A percentile compares a stretch with the other conserved stretches of the same genome.
phyloP scores from a whole-genome alignment of 192 early-diverging fungal genomes.

The Endogone sp. region DNA sequence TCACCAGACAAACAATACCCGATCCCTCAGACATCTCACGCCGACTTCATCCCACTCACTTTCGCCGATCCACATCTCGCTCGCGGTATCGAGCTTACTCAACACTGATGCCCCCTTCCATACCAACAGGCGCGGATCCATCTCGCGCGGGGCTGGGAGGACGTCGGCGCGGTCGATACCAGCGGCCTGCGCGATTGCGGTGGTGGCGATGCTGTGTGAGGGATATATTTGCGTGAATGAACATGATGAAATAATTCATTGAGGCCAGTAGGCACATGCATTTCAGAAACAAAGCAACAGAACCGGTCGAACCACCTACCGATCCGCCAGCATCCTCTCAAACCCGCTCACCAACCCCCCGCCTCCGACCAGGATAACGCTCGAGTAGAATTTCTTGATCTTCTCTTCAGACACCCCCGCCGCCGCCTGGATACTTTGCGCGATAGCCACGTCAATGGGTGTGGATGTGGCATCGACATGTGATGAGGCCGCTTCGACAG shows the following conservation, averaged over 20 bases:
- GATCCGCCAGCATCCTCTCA: conserved; percentile 55
- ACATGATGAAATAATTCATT: conserved; percentile 22
- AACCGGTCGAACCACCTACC: conserved; percentile 22
- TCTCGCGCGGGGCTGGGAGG: conserved; percentile 73
- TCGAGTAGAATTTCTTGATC: conserved; percentile 66
- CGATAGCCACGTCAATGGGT: conserved; percentile 66
- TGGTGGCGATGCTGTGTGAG: conserved; percentile 13
- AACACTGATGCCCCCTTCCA: conserved; percentile 89
- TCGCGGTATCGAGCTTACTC: conserved; percentile 69
- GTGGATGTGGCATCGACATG: conserved; percentile 17
- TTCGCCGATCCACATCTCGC: conserved; percentile 74
- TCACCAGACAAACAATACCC: conserved; percentile 65
- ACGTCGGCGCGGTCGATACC: conserved; percentile 59
- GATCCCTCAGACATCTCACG: conserved; percentile 56
- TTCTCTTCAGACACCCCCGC: conserved; percentile 61
- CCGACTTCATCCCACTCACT: conserved; percentile 75
- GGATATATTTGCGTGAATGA: conserved; percentile 17
- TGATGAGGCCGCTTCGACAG: not conserved
- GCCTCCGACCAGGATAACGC: conserved; percentile 83
- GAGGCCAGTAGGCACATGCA: conserved; percentile 3
- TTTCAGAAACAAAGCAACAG: not conserved
- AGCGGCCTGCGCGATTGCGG: conserved; percentile 29
- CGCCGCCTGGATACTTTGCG: conserved; percentile 59
- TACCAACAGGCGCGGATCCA: conserved; percentile 76
- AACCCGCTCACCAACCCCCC: conserved; percentile 72